Evolutionary conservation across 2,329 filamentous ascomycete species (phyloP), one percentile per base, ranked within the genome.

Genomic region (Paraphoma chrysanthemicola): DNA sequence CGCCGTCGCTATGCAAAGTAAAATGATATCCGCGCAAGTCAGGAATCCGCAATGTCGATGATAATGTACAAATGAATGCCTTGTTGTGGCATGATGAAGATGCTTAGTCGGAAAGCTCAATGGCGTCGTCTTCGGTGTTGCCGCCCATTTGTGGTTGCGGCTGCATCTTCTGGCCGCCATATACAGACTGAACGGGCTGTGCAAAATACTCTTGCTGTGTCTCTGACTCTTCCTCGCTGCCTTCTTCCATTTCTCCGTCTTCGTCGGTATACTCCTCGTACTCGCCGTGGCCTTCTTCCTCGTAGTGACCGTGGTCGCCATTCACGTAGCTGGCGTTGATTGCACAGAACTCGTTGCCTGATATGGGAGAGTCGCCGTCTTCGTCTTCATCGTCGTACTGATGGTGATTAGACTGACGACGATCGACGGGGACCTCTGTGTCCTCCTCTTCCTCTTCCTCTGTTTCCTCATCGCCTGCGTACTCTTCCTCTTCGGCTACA

Each of bases 121-220:
- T 75, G 4, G 72, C 71, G 47, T 74, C 72, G 43, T 74, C 70
- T 48, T 73, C 66, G 2, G 70, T 74, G 6, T 55, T 63, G 10
- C 72, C 72, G 1, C 60, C 53, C n/a, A 52, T 46, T 44, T 66
- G 43, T 29, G 51, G 23, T 23, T 23, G 16, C 5, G 38, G 28
- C 17, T 31, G 38, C 14, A 23, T 10, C 45, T 54, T 48, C 42
- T 53, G 51, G 17, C 44, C 31, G 38, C 58, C 56, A 41, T 54
- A 38, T 17, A 45, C 36, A 6, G 18, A 38, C 30, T 33, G 44
- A 9, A 16, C 42, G n/a, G 18, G 39, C 16, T 53, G n/a, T 7
- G 46, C 56, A 16, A 51, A 51, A 2, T 58, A 49, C 46, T 48
- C 47, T 3, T 31, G 23, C 5, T 31, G 10, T 4, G 49, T 54